Evolutionary conservation across 2,329 filamentous ascomycete genomes (phyloP).

Genomic region (Stachybotrys echinatus): DNA sequence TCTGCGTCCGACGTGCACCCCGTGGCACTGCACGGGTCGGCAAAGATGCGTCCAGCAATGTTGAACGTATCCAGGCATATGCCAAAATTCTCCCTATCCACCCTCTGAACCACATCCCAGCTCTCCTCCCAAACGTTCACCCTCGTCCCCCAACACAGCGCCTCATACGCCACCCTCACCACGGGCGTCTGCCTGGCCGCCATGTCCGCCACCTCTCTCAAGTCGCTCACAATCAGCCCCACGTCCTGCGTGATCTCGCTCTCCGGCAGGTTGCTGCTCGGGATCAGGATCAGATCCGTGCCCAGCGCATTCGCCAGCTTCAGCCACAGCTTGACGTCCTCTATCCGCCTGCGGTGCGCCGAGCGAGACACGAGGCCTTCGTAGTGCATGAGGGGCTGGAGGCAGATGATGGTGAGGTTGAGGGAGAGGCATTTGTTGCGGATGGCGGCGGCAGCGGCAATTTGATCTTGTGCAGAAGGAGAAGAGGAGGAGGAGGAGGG

Average conservation of each 20-base stretch:
- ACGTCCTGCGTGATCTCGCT: conserved; percentile 39
- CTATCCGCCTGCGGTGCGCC: conserved; percentile 51
- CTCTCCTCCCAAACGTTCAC: conserved; percentile 66
- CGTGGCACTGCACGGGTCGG: conserved; percentile 53
- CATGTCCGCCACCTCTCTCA: conserved; percentile 61
- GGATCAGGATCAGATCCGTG: conserved; percentile 71
- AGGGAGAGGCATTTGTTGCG: conserved; percentile 50
- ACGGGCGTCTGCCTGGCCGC: conserved; percentile 50
- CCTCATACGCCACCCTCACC: conserved; percentile 69
- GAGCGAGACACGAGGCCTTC: conserved; percentile 64
- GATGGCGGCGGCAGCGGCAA: conserved; percentile 54
- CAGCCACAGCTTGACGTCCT: conserved; percentile 67
- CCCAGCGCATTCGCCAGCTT: conserved; percentile 55
- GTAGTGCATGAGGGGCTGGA: conserved; percentile 75
- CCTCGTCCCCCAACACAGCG: conserved; percentile 66
- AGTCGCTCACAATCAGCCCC: conserved; percentile 54
- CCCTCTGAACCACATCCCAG: conserved; percentile 62
- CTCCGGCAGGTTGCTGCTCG: conserved; percentile 61
- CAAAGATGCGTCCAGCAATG: conserved; percentile 65
- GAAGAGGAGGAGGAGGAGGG: conserved; percentile 11
- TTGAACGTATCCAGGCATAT: conserved; percentile 77
- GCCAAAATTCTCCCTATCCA: conserved; percentile 68
- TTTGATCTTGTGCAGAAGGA: conserved; percentile 30
- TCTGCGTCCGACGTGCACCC: conserved; percentile 52
- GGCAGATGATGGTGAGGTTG: conserved; percentile 52